phyloP scores from a whole-genome alignment of 1,284 basidiomycete genomes.

The Boletus mariae region DNA sequence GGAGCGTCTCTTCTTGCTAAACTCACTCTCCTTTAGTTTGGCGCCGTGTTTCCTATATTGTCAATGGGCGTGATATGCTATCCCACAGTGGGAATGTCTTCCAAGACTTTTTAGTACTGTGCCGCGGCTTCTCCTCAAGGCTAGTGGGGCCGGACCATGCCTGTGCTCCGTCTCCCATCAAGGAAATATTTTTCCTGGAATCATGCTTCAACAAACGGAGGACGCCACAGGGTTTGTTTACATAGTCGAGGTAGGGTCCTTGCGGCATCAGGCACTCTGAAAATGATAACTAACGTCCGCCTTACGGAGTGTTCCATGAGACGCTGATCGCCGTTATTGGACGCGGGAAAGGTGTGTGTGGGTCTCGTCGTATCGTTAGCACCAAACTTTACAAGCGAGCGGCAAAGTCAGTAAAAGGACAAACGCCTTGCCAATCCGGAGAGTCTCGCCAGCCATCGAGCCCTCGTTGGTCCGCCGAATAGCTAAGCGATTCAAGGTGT shows the following conservation, averaged over 20 bases:
- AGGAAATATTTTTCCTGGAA: conserved; percentile 1
- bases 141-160: neutral
- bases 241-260: conserved; percentile 4
- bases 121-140: conserved; percentile 1
- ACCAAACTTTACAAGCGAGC: conserved; percentile 2
- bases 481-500: neutral
- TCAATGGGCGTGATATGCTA: neutral
- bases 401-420: neutral
- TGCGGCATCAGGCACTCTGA: conserved; percentile 16
- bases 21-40: conserved; percentile 14
- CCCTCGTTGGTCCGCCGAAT: neutral
- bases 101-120: neutral
- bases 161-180: neutral
- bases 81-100: conserved; percentile 28
- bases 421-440: neutral
- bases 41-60: conserved; percentile 7
- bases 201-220: neutral
- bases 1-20: neutral
- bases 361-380: neutral
- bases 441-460: neutral
- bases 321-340: conserved; percentile 15
- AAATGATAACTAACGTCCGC: conserved; percentile 11
- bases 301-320: conserved; percentile 16
- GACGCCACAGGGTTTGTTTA: conserved; percentile 24
- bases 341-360: neutral